A percentile compares a stretch with the other conserved stretches of the same genome.
Conservation (phyloP, 148 eudicot species). For the Cornus kousa region DNA sequence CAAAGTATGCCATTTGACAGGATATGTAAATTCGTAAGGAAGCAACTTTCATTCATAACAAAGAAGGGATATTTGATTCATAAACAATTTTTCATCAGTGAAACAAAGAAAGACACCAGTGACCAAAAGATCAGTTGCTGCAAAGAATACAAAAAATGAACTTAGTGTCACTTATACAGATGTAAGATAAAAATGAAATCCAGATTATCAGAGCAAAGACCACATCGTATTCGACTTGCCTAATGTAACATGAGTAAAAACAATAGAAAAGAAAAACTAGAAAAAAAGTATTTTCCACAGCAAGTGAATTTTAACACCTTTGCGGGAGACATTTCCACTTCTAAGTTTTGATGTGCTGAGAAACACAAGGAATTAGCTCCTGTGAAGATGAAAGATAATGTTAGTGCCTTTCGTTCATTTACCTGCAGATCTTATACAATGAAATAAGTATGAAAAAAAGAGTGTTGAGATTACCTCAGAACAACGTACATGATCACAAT, state of each 20-base stretch:
- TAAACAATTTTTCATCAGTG: neutral
- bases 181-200: neutral
- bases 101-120: neutral
- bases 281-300: neutral
- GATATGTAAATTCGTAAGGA: neutral
- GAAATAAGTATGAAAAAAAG: neutral
- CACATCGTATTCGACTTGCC: neutral
- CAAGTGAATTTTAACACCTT: too few relatives aligned
- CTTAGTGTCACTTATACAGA: neutral
- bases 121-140: neutral
- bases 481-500: conserved; percentile 69
- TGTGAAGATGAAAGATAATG: conserved; percentile 25
- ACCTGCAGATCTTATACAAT: too few relatives aligned
- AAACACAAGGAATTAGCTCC: conserved; percentile 60
- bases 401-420: neutral
- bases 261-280: neutral
- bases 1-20: neutral
- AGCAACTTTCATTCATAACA: neutral
- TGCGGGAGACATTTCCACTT: conserved; percentile 19
- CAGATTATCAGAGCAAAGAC: neutral
- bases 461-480: conserved; percentile 60
- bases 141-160: neutral
- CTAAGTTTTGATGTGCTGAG: conserved; percentile 34
- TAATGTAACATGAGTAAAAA: neutral
- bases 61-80: neutral